Base-by-base conservation (phyloP, 2,329 filamentous ascomycete genomes). In the Pseudodiploospora longispora region DNA sequence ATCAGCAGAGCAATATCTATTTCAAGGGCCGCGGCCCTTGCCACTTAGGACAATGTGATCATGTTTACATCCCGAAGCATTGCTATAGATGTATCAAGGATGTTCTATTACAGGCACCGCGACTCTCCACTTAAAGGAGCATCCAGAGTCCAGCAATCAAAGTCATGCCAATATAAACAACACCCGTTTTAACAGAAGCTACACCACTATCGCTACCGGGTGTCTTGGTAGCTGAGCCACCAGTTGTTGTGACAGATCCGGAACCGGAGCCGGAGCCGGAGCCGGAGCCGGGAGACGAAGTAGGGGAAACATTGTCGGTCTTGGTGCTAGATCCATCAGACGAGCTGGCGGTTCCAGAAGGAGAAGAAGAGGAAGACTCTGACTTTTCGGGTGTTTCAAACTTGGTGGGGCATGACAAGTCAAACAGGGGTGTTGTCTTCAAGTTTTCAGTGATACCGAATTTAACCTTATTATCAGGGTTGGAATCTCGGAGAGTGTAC, bases 401-500 rank as follows among this genome's bases (percentile, higher is more conserved):
- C 47, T 59, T 60, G 50, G 61, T 64, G 36, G 71, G 69, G 68
- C 76, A 80, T 53, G 64, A 70, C 44, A 80, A 68, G 58, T 80
- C 66, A 61, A 72, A 79, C 43, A 63, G 60, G 36, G 75, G 68
- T 28, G 58, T 71, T 53, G 70, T 75, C 49, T 65, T 69, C 42
- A 79, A 66, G 55, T 77, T 62, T 47, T 75, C 62, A 55, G 72
- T 75, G 50, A 80, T 71, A 59, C 67, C 74, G 42, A 79, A 79
- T 67, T 77, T 75, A 64, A 74, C 68, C 58, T 68, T 56, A 69
- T 79, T 78, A 59, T 70, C 74, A 40, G 74, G 71, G 69, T 78
- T 78, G 59, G 74, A 77, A 61, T 82, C 78, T 44, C 75, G 72
- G 52, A 81, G 70, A 50, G 65, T 71, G 65, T 82, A 82, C 76